Evolutionary conservation across 768 basidiomycete species (phyloP).

Genomic region (Hebeloma cylindrosporum): DNA sequence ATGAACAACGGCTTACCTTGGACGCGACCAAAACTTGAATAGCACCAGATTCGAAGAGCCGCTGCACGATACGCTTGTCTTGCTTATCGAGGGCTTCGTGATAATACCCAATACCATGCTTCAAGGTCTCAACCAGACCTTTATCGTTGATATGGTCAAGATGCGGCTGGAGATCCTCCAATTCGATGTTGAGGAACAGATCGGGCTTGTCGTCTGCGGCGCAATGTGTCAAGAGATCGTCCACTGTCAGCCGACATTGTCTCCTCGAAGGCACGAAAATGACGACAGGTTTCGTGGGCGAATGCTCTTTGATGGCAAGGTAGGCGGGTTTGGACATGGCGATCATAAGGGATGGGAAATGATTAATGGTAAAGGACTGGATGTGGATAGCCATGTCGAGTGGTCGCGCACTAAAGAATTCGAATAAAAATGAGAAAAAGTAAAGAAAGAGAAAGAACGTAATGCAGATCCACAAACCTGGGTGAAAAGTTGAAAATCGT

Average conservation of each 20-base stretch:
- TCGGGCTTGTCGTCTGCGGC: conserved; percentile 81
- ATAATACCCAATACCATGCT: conserved; percentile 91
- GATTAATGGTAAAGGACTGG: conserved; percentile 94
- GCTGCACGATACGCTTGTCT: conserved; percentile 92
- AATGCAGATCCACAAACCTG: conserved; percentile 44
- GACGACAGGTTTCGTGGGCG: conserved; percentile 83
- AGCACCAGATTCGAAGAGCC: conserved; percentile 90
- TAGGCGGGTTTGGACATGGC: conserved; percentile 99
- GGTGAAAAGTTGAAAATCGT: conserved; percentile 98
- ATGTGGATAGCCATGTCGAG: conserved; percentile 97
- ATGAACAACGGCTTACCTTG: conserved; percentile 67
- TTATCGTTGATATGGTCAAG: conserved; percentile 81
- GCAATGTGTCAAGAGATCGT: conserved; percentile 88
- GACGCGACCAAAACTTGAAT: conserved; percentile 94
- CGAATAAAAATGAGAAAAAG: conserved; percentile 6
- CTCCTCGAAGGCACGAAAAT: conserved; percentile 91
- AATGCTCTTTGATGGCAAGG: conserved; percentile 86
- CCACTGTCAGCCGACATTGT: conserved; percentile 92
- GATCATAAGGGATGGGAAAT: conserved; percentile 98
- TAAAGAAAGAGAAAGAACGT: not conserved
- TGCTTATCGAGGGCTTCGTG: conserved; percentile 92
- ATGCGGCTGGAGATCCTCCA: conserved; percentile 81
- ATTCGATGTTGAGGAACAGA: conserved; percentile 87
- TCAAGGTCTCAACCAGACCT: conserved; percentile 74
- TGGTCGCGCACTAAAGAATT: conserved; percentile 74